Evolutionary conservation across 176 grass and related monocot genomes (phyloP), one percentile per base, ranked within the genome.

Genomic region (Rhynchospora pubera): DNA sequence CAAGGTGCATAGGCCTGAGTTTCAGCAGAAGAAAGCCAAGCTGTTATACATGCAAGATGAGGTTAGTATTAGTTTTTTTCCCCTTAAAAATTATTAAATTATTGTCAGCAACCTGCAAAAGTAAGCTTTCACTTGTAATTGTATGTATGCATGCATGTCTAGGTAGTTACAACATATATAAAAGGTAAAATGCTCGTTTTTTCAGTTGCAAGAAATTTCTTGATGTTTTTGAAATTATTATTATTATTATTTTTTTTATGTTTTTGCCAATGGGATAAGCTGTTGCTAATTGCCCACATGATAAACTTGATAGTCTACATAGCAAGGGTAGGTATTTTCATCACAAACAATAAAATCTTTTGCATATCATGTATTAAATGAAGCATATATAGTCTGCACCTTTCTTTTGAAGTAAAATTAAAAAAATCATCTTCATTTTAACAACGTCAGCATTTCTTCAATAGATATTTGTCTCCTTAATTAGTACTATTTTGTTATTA

Each of bases 11-110:
- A 43, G 57, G 14, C 84, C 84, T 9, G 90, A 89, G 69, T 89
- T 91, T 68, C 81, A 86, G 53, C 83, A 91, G 81, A 87, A 84
- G 84, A 91, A 89, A 70, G 81, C 81, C 18, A 89, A 91, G 77
- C 87, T 91, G 1, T 52, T 89, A 57, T 86, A 86, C 84, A 89
- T 89, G 84, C 84, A 89, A 64, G 81, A 89, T 15, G 90, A 91
- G 90, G 90, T 91, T 52, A 63, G 85, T 52, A 21, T 78, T 78
- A 22, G n/a, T 44, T 55, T 60, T 72, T 59, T 14, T 57, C 48
- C 10, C 39, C 19, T 48, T 28, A 69, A 69, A n/a, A n/a, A n/a
- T n/a, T n/a, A n/a, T n/a, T n/a, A n/a, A 5, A 62, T 81, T 59
- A 63, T 48, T 62, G 42, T 23, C 11, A 10, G 23, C 39, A 30